These are phyloP conservation scores for Linnemannia exigua DNA, from an alignment of 192 early-diverging fungal genomes.

Conservation along the genomic window DNA sequence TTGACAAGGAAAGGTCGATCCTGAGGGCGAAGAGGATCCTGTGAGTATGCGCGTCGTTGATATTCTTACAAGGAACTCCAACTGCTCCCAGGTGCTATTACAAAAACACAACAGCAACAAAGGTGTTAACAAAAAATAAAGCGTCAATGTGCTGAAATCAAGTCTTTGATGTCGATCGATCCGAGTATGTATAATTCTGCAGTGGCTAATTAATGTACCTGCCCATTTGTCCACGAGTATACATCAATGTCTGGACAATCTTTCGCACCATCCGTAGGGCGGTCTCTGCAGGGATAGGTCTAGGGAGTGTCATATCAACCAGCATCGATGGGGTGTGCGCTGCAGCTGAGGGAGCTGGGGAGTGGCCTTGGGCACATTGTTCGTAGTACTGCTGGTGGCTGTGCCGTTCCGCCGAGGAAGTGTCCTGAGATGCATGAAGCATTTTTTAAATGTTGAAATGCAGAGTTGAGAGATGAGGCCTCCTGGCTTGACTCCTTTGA, in stretches of 20 bases:
- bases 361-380: not conserved
- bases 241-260: constrained; percentile 31
- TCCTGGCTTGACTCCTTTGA: not conserved
- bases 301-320: constrained; percentile 24
- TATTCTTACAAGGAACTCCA: constrained; percentile 29
- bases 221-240: constrained; percentile 35
- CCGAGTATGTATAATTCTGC: not conserved
- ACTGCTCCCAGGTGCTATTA: constrained; percentile 34
- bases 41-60: not conserved
- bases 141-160: not conserved
- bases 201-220: not conserved
- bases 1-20: not conserved
- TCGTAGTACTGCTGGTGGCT: not conserved
- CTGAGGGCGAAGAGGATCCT: not conserved
- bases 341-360: not conserved
- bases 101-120: not conserved
- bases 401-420: not conserved
- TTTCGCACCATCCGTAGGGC: constrained; percentile 24
- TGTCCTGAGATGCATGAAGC: not conserved
- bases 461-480: not conserved
- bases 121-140: not conserved
- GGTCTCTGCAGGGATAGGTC: constrained; percentile 22
- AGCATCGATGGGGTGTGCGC: not conserved
- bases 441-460: not conserved
- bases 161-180: not conserved